Base-by-base conservation (phyloP, 2,329 filamentous ascomycete genomes). In the Xylaria sp. region DNA sequence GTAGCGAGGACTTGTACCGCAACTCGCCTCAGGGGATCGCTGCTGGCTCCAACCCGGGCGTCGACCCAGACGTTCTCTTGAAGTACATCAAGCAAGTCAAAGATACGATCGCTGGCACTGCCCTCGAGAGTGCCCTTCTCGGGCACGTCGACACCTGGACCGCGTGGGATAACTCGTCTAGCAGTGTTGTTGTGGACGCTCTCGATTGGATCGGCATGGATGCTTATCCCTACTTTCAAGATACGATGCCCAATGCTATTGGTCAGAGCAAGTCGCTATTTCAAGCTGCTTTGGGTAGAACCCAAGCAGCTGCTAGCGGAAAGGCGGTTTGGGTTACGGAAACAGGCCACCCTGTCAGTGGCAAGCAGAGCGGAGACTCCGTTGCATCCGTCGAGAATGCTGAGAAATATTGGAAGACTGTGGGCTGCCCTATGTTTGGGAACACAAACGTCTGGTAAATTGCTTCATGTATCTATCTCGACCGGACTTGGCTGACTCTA, bases 111-210 rank as follows among this genome's bases (percentile, higher is more conserved):
- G 77, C 86, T 32, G 87, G 87, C 68, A 93, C 92, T 16, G 77
- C 82, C 58, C 82, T 92, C 27, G 82, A 85, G 44, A 81, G 81
- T 27, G 86, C 84, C 54, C 84, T 88, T 21, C 84, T 97, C 69
- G 93, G 93, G 61, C 94, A 97, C 81, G 93, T 97, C 78, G 94
- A 97, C 78, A 97, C 94, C 60, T 97, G 93, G 93, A 93, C 91
- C 42, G 88, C 88, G 61, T 94, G 89, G 85, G 88, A 89, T 78
- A 93, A 97, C 80, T 80, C 82, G 60, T 88, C 90, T 76, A 97
- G 95, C 86, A 81, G 82, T 58, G 88, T 85, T 50, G 89, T 97
- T 68, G 89, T 93, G 68, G 84, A 90, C 10, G 88, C 87, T 48
- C 82, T 86, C 70, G 93, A 97, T 84, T 97, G 90, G 86, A 80